phyloP scores from a whole-genome alignment of 225 moss, liverwort and hornwort species.

The Straminergon stramineum region DNA sequence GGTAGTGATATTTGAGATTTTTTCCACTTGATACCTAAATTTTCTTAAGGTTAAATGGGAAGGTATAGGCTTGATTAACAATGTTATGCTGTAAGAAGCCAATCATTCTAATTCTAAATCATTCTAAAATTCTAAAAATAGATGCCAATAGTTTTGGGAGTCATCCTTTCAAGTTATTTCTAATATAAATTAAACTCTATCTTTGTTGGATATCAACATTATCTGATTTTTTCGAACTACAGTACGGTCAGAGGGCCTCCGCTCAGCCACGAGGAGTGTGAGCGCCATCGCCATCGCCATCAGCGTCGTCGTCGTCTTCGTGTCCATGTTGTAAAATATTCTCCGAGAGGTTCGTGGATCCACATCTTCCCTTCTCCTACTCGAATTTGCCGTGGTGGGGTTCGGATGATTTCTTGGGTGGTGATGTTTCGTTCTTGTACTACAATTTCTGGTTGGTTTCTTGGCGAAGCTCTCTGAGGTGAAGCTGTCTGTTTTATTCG shows the following conservation, averaged over 20 bases:
- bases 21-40: background rate
- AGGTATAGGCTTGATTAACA: background rate
- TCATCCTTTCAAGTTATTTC: background rate
- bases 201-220: background rate
- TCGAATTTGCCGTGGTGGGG: background rate
- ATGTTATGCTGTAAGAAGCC: background rate
- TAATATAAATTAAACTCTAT: background rate
- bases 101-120: background rate
- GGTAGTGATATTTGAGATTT: background rate
- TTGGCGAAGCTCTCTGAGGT: background rate
- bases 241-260: background rate
- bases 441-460: background rate
- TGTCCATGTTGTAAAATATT: background rate
- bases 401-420: background rate
- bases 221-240: background rate
- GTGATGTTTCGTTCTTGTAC: background rate
- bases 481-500: no score
- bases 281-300: background rate
- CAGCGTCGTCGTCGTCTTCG: background rate
- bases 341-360: background rate
- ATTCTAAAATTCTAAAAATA: background rate
- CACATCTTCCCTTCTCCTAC: background rate
- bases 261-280: background rate
- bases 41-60: background rate
- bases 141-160: background rate